Base-by-base conservation (phyloP, 1,284 basidiomycete genomes). In the Austroboletus novae-zelandiae region DNA sequence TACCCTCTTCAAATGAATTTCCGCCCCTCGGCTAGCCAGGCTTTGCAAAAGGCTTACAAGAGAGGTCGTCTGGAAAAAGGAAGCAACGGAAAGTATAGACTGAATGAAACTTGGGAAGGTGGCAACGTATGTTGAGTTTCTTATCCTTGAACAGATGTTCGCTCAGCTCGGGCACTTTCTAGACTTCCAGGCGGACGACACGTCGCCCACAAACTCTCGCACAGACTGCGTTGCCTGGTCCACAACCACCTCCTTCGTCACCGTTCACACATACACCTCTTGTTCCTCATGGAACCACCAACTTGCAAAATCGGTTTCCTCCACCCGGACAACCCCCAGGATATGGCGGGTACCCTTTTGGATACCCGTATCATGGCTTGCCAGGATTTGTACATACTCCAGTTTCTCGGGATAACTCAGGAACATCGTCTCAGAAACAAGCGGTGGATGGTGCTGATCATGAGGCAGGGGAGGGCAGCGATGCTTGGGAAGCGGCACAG, bases 1-100 rank as follows among this genome's bases (percentile, higher is more conserved):
- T 91, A 89, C 65, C 89, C 89, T n/a, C 64, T 91, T 8, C 88
- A 91, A 64, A 81, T 78, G n/a, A 91, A 91, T 69, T 91, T 91
- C 61, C 75, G 89, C 27, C 89, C 89, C 2, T 89, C 86, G 4
- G 89, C 89, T 5, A 89, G 87, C 61, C 89, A 91, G 65, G 89
- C 89, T 6, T 69, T 91, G 51, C 87, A 90, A 66, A 91, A 91
- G 58, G 89, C 89, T 3, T 89, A 74, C 67, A 88, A 83, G 63
- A 74, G 88, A 43, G 89, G 89, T 9, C 72, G 89, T 18, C 74
- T 91, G 46, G 82, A 87, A 64, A 91, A 91, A 65, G 78, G 77
- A 45, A 74, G 69, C 10, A 77, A 76, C 43, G 86, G 87, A 5
- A 86, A 83, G 64, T 91, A 91, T 67, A 72, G 81, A 39, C 62